phyloP scores from a whole-genome alignment of 2,329 filamentous ascomycete species.

The Aspergillus aculeatinus region DNA sequence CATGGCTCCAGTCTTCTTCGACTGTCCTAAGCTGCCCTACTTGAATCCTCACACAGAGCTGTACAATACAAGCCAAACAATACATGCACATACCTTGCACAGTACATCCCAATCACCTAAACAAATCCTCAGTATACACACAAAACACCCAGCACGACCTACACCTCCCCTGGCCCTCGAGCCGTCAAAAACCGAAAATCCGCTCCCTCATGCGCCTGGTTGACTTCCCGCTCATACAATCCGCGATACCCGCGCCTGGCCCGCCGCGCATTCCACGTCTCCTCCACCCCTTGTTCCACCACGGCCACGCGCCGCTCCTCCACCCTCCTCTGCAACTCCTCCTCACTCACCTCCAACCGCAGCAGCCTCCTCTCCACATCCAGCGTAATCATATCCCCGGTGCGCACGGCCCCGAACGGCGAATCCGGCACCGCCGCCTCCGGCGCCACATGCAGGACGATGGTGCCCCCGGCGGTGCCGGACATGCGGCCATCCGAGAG shows the following conservation, averaged over 20 bases:
- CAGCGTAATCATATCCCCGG: slow-evolving; percentile 49
- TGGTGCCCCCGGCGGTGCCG: slow-evolving; percentile 55
- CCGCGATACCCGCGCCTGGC: slow-evolving; percentile 39
- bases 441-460: slow-evolving; percentile 54
- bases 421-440: slow-evolving; percentile 50
- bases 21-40: too few species aligned
- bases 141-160: too few species aligned
- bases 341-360: slow-evolving; percentile 42
- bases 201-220: slow-evolving; percentile 41
- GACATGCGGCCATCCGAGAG: slow-evolving; percentile 57
- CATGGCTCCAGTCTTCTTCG: too few species aligned
- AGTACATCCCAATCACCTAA: too few species aligned
- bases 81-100: too few species aligned
- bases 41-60: too few species aligned
- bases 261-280: slow-evolving; percentile 22
- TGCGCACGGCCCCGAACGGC: slow-evolving; percentile 48
- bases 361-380: slow-evolving; percentile 46
- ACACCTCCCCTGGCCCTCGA: slow-evolving; percentile 10
- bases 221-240: slow-evolving; percentile 43
- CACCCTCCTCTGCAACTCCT: slow-evolving; percentile 42
- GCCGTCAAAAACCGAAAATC: slow-evolving; percentile 41
- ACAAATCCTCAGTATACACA: too few species aligned
- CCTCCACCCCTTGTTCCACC: slow-evolving; percentile 6
- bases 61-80: too few species aligned
- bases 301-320: slow-evolving; percentile 2